Conservation (phyloP, 1,139 yeast species). For the Lizanozyma gosingica region DNA sequence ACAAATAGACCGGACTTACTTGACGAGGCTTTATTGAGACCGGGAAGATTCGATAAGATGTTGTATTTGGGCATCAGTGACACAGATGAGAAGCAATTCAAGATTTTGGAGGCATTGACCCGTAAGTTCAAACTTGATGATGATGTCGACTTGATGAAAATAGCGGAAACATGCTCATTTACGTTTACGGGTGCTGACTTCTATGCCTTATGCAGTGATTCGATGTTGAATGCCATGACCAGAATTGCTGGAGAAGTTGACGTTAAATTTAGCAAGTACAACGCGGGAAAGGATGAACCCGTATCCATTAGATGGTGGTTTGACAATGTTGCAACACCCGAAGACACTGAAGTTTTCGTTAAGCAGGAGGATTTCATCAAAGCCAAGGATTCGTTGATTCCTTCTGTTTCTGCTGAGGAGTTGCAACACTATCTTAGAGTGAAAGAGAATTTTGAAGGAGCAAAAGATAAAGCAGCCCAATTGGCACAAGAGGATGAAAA, state of each 20-base stretch:
- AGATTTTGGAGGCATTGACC: conserved; percentile 80
- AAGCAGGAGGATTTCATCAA: conserved; percentile 62
- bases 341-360: conserved; percentile 65
- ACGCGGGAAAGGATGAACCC: conserved; percentile 28
- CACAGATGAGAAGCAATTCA: conserved; percentile 79
- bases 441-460: conserved; percentile 69
- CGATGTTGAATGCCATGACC: conserved; percentile 93
- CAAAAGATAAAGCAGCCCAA: conserved; percentile 22
- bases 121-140: conserved; percentile 64
- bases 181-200: conserved; percentile 97
- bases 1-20: conserved; percentile 91
- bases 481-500: background rate
- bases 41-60: conserved; percentile 95
- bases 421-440: conserved; percentile 71
- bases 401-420: conserved; percentile 86
- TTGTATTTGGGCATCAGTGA: conserved; percentile 88
- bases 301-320: conserved; percentile 85
- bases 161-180: conserved; percentile 72
- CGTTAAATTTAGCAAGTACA: conserved; percentile 46
- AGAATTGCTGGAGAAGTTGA: conserved; percentile 77
- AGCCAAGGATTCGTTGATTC: conserved; percentile 64
- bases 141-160: conserved; percentile 47
- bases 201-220: conserved; percentile 89
- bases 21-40: conserved; percentile 89
- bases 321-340: conserved; percentile 64